Percentiles rank a stretch among this genome's conserved stretches.
phyloP scores from a whole-genome alignment of 108 stramenopile species.

The Aurantiochytrium sp. region DNA sequence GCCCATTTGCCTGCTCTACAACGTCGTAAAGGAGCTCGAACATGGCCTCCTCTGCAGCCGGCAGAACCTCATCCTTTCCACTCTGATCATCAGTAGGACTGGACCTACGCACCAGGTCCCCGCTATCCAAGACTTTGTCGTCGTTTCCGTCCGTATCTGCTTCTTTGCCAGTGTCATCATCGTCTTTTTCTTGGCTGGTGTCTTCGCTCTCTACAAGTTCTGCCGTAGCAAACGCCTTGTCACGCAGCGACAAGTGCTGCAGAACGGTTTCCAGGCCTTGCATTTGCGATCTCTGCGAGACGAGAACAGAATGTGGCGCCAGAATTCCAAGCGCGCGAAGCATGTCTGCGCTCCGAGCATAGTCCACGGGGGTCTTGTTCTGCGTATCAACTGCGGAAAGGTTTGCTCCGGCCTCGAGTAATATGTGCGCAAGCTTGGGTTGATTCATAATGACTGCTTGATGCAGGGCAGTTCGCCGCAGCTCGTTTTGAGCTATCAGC shows the following conservation, averaged over 20 bases:
- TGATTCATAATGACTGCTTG: not conserved
- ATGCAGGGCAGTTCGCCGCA: not conserved
- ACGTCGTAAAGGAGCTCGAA: not conserved
- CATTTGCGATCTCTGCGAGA: not conserved
- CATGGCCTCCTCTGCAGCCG: not conserved
- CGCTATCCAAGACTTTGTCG: too few species aligned
- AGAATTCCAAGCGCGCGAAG: not conserved
- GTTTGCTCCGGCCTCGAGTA: not conserved
- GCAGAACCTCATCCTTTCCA: too few species aligned
- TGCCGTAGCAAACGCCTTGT: too few species aligned
- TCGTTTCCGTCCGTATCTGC: too few species aligned
- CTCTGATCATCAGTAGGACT: too few species aligned
- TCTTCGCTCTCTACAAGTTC: too few species aligned
- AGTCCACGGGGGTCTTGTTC: not conserved
- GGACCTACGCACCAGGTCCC: too few species aligned
- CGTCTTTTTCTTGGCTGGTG: too few species aligned
- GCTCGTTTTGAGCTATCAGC: not conserved
- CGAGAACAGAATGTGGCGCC: not conserved
- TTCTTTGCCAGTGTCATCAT: too few species aligned
- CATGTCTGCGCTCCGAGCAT: not conserved
- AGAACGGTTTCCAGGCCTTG: not conserved
- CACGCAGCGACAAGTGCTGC: not conserved
- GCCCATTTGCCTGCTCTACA: not conserved
- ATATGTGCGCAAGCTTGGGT: not conserved
- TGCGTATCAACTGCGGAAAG: not conserved